Percentiles rank a stretch among this genome's conserved stretches.
phyloP scores from a whole-genome alignment of 2,329 filamentous ascomycete genomes.

The Sporothrix globosa region DNA sequence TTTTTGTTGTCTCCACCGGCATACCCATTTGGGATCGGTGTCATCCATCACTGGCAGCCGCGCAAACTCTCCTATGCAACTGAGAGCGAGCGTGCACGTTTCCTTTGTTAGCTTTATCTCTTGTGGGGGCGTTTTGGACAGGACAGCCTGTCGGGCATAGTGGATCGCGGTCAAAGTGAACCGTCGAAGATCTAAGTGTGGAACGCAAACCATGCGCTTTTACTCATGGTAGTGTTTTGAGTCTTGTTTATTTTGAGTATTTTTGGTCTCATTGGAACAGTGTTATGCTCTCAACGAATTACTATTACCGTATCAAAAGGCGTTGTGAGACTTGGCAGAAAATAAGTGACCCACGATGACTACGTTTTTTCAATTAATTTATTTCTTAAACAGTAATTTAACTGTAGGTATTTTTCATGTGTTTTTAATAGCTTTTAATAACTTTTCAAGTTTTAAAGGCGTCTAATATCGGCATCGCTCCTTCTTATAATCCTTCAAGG shows the following conservation, averaged over 20 bases:
- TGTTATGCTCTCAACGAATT: background rate
- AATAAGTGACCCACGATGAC: background rate
- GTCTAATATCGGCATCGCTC: too few relatives aligned
- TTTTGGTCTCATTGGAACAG: slow-evolving; percentile 6
- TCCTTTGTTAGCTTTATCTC: slow-evolving; percentile 11
- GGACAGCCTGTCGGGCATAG: background rate
- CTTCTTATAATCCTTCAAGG: too few relatives aligned
- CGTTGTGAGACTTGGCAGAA: background rate
- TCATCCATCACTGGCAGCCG: background rate
- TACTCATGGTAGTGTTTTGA: slow-evolving; percentile 1
- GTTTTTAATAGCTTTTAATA: too few relatives aligned
- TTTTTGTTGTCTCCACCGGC: background rate
- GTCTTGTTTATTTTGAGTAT: slow-evolving; percentile 10
- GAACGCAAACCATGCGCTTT: too few relatives aligned
- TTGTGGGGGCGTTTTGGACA: background rate
- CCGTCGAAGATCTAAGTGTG: background rate
- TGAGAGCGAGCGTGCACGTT: background rate
- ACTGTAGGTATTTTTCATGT: too few relatives aligned
- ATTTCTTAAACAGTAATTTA: too few relatives aligned
- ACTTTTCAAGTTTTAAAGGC: too few relatives aligned
- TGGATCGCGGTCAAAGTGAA: background rate
- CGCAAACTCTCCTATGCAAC: background rate
- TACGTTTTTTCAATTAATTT: too few relatives aligned
- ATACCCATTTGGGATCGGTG: background rate
- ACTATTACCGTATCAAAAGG: background rate